Base-by-base conservation (phyloP, 495 filamentous ascomycete genomes). In the Chlorociboria aeruginascens region DNA sequence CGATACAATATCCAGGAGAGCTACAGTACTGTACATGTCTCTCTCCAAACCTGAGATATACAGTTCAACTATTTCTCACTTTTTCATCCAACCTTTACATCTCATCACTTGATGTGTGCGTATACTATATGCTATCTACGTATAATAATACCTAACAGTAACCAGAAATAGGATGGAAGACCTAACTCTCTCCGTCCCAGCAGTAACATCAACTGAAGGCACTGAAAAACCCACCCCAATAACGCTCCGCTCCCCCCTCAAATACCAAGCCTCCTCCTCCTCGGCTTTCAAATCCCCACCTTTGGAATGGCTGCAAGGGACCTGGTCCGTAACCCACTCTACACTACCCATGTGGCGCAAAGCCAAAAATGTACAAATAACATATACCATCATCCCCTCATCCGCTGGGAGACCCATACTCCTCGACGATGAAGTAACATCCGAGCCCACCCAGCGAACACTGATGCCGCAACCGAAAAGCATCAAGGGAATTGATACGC, bases 291-390 rank as follows among this genome's bases (percentile, higher is more conserved):
- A 46, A 45, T 46, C 73, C 0, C 82, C 82, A 8, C 57, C 69
- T 76, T 44, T 54, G 65, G 36, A 43, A 35, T 86, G 73, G 67
- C 74, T 90, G 43, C 56, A 63, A 32, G 70, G 81, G 20, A 83
- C 79, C 44, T 89, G 85, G 85, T 67, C 77, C 57, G 82, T 89
- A 17, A 83, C 81, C 12, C 78, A 85, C 67, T 83, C 80, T 9
- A 88, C 81, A 31, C 77, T 92, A 2, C 73, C 76, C 16, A 83
- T 89, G 72, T 89, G 85, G 85, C 69, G 71, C 45, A 66, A 65
- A 30, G 73, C 76, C 35, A 78, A 76, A 57, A 88, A 89, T 63
- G 83, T 89, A 42, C 70, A 71, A 48, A 89, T 89, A 54, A 83
- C 78, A 33, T 89, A 89, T 67, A 67, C 56, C 8, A 60, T 43